phyloP scores from a whole-genome alignment of 192 early-diverging fungal genomes.

The Thoreauomyces humboldtii region DNA sequence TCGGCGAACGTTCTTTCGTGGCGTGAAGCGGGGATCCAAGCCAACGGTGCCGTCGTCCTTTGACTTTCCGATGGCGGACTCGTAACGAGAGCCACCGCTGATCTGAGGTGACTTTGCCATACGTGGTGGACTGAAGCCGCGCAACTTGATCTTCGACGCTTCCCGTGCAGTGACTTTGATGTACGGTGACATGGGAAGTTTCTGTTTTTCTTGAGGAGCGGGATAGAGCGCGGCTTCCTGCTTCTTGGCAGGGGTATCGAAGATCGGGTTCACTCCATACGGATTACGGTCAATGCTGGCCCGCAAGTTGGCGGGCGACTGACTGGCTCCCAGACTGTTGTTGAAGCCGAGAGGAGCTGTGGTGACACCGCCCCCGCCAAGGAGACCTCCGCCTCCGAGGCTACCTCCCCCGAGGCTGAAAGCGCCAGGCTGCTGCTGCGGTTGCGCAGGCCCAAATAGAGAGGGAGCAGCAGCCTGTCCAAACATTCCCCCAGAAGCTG shows the following conservation, averaged over 20 bases:
- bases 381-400: not conserved
- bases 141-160: slow-evolving; percentile 66
- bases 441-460: not conserved
- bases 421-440: not conserved
- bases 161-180: slow-evolving; percentile 73
- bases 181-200: slow-evolving; percentile 67
- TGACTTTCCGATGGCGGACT: slow-evolving; percentile 40
- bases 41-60: slow-evolving; percentile 37
- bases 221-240: slow-evolving; percentile 17
- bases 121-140: slow-evolving; percentile 62
- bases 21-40: slow-evolving; percentile 63
- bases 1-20: slow-evolving; percentile 71
- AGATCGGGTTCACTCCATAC: slow-evolving; percentile 83
- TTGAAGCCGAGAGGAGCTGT: slow-evolving; percentile 33
- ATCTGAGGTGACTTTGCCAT: slow-evolving; percentile 3
- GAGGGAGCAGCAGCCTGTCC: not conserved
- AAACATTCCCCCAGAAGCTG: slow-evolving; percentile 6
- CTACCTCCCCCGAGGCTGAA: not conserved
- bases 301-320: slow-evolving; percentile 39
- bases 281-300: slow-evolving; percentile 83
- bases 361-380: slow-evolving; percentile 38
- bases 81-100: slow-evolving; percentile 16
- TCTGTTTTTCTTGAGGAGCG: slow-evolving; percentile 49
- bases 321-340: not conserved
- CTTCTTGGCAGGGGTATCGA: slow-evolving; percentile 45